phyloP scores from a whole-genome alignment of 148 eudicot genomes.

The Bassia scoparia region DNA sequence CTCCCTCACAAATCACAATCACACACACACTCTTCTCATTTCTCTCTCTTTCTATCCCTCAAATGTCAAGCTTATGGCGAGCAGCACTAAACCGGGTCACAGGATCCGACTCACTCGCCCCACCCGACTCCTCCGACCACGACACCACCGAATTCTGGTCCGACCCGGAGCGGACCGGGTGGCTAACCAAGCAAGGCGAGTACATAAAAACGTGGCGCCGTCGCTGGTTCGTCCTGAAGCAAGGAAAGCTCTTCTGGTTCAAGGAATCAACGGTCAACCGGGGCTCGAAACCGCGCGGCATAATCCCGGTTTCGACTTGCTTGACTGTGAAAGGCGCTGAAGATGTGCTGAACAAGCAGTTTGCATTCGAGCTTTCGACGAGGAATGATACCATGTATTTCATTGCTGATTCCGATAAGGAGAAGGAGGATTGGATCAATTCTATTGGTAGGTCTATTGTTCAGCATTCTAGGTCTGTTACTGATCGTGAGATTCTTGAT shows the following conservation, averaged over 20 bases:
- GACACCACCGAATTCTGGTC: conserved; percentile 64
- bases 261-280: conserved; percentile 60
- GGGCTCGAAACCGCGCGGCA: conserved; percentile 65
- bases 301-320: conserved; percentile 63
- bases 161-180: conserved; percentile 69
- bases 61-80: conserved; percentile 73
- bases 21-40: too few species aligned
- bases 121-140: conserved; percentile 31
- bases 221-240: conserved; percentile 81
- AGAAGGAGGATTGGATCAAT: conserved; percentile 92
- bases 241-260: conserved; percentile 94
- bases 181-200: conserved; percentile 91
- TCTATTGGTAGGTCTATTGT: conserved; percentile 85
- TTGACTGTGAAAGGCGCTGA: conserved; percentile 87
- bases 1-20: neutral
- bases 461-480: conserved; percentile 74
- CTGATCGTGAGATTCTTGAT: conserved; percentile 64
- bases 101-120: conserved; percentile 7
- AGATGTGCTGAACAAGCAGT: conserved; percentile 63
- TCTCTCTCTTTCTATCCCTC: neutral
- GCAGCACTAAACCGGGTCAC: conserved; percentile 44
- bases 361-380: conserved; percentile 78
- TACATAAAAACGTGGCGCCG: conserved; percentile 96
- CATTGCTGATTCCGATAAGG: conserved; percentile 85
- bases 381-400: conserved; percentile 76